phyloP scores from a whole-genome alignment of 2,329 filamentous ascomycete genomes.

The Fusarium sp. region DNA sequence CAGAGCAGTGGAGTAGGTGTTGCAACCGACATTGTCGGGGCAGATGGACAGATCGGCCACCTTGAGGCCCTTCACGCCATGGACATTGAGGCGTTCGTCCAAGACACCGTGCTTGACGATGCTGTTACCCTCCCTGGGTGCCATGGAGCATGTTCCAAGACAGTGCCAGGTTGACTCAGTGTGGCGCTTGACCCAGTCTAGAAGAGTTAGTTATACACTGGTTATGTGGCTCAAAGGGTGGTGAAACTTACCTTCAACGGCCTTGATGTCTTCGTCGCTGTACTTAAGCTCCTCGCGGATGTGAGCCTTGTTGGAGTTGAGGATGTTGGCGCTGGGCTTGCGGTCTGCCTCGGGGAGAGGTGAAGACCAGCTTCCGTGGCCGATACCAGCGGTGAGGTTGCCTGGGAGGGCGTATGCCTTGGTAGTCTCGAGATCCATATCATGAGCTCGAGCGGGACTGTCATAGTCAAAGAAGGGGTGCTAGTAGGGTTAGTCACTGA shows the following conservation, averaged over 20 bases:
- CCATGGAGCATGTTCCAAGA: conserved; percentile 80
- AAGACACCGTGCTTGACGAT: conserved; percentile 85
- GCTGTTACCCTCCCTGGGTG: conserved; percentile 79
- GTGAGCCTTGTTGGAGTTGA: conserved; percentile 74
- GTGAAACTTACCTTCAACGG: conserved; percentile 67
- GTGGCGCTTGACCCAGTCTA: conserved; percentile 75
- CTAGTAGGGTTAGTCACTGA: conserved; percentile 11
- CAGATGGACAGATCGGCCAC: conserved; percentile 82
- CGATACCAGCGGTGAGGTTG: conserved; percentile 77
- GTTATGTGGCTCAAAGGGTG: accelerated
- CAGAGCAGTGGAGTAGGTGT: conserved; percentile 63
- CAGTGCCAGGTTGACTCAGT: conserved; percentile 73
- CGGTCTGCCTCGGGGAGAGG: conserved; percentile 67
- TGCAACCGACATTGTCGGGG: conserved; percentile 81
- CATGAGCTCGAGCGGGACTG: conserved; percentile 75
- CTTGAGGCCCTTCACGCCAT: conserved; percentile 82
- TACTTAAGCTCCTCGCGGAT: conserved; percentile 76
- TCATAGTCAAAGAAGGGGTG: conserved; percentile 81
- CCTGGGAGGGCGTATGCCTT: conserved; percentile 80
- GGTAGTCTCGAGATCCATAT: conserved; percentile 81
- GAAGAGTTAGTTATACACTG: neutral
- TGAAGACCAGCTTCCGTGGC: conserved; percentile 78
- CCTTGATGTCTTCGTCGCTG: conserved; percentile 70
- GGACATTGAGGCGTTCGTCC: conserved; percentile 81
- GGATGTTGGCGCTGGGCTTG: conserved; percentile 56